phyloP scores from a whole-genome alignment of 352 stramenopile genomes.

The Globisporangium nagaii region DNA sequence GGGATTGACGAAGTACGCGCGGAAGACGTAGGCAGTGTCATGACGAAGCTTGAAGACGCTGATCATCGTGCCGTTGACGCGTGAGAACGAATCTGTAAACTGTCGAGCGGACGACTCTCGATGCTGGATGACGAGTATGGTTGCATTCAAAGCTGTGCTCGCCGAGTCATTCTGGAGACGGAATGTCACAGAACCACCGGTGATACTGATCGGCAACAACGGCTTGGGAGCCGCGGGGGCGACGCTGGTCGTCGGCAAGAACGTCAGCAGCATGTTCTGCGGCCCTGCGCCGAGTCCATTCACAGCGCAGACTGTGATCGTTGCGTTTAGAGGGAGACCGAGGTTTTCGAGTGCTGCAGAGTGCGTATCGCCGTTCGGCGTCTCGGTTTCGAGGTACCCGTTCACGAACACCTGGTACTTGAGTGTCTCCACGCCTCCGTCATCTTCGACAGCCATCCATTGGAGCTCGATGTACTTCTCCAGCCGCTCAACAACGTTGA shows the following conservation, averaged over 20 bases:
- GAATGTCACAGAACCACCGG: slow-evolving; percentile 21
- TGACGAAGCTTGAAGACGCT: slow-evolving; percentile 43
- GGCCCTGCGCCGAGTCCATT: slow-evolving; percentile 31
- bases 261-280: slow-evolving; percentile 5
- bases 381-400: slow-evolving; percentile 20
- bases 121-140: slow-evolving; percentile 27
- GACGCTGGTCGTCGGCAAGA: not conserved
- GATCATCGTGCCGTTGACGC: slow-evolving; percentile 9
- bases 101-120: slow-evolving; percentile 13
- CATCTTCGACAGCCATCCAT: slow-evolving; percentile 33
- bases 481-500: slow-evolving; percentile 23
- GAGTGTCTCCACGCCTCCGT: slow-evolving; percentile 29
- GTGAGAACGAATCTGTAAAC: slow-evolving; percentile 18
- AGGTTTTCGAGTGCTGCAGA: slow-evolving; percentile 19
- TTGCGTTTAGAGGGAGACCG: not conserved
- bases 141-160: not conserved
- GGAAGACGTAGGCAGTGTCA: slow-evolving; percentile 44
- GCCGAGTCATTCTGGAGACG: slow-evolving; percentile 5
- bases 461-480: slow-evolving; percentile 34
- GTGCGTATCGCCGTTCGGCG: slow-evolving; percentile 12
- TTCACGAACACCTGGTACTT: slow-evolving; percentile 46
- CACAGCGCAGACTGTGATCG: slow-evolving; percentile 30
- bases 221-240: not conserved
- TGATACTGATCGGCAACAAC: slow-evolving; percentile 7
- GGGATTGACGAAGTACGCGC: slow-evolving; percentile 18